Evolutionary conservation across 768 basidiomycete genomes (phyloP).

Genomic region (Suillus hirtellus): DNA sequence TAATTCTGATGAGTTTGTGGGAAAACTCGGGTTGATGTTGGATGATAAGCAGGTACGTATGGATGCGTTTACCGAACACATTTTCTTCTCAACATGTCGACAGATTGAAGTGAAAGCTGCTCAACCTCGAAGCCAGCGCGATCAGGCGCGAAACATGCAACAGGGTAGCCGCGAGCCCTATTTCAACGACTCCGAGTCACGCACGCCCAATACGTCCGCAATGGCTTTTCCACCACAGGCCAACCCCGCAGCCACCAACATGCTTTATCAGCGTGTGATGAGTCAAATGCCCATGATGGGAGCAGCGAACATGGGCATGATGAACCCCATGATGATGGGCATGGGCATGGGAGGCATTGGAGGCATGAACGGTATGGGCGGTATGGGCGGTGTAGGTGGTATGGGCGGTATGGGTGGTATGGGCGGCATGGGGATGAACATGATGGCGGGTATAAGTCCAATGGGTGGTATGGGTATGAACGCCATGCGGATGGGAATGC

Average conservation of each 20-base stretch:
- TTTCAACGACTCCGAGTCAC: slow-evolving; percentile 38
- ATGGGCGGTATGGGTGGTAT: slow-evolving; percentile 27
- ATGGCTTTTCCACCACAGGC: slow-evolving; percentile 38
- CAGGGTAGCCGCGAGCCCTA: slow-evolving; percentile 25
- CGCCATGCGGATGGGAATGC: slow-evolving; percentile 26
- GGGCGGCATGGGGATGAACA: slow-evolving; percentile 35
- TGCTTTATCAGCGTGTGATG: slow-evolving; percentile 39
- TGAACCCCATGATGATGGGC: slow-evolving; percentile 48
- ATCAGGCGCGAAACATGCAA: slow-evolving; percentile 44
- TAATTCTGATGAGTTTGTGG: slow-evolving; percentile 66
- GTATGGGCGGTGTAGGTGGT: slow-evolving; percentile 20
- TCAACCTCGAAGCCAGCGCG: slow-evolving; percentile 67
- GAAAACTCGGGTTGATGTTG: slow-evolving; percentile 62
- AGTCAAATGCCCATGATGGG: slow-evolving; percentile 45
- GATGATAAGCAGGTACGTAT: slow-evolving; percentile 73
- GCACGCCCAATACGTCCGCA: slow-evolving; percentile 33
- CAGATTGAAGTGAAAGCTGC: slow-evolving; percentile 86
- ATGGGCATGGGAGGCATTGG: slow-evolving; percentile 51
- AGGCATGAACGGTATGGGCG: slow-evolving; percentile 41
- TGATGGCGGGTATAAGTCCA: slow-evolving; percentile 22
- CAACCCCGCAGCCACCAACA: slow-evolving; percentile 33
- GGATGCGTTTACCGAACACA: neutral
- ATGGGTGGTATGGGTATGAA: slow-evolving; percentile 20
- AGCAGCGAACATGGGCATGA: slow-evolving; percentile 51
- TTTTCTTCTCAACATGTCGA: neutral